Evolutionary conservation across 2,329 filamentous ascomycete genomes (phyloP), one percentile per base, ranked within the genome.

Genomic region (Fonsecaea multimorphosa): DNA sequence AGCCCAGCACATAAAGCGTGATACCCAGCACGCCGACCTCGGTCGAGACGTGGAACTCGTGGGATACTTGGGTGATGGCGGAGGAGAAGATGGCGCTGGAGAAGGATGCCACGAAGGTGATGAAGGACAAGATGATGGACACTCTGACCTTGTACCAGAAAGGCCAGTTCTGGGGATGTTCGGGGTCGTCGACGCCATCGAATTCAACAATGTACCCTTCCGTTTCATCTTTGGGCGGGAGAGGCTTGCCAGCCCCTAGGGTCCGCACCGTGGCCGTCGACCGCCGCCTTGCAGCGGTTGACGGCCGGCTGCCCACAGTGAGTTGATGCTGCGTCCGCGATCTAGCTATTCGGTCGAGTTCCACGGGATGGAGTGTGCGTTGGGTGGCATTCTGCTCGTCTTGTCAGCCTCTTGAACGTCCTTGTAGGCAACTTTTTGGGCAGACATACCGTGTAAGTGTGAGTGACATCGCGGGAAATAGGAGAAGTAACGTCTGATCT

Each of bases 171-270:
- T 83, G 76, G 0, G 88, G 87, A 67, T 89, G 87, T 44, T 80
- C 76, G 0, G 83, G 83, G 62, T 88, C 86, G 61, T 85, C 75
- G 0, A 83, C 81, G 0, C 84, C 82, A 68, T 89, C 85, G 74
- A 96, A 97, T 76, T 92, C 85, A 19, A 87, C 85, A 1, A 87
- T 84, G 73, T 87, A 87, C 64, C 86, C 83, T 71, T 87, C 84
- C 65, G 79, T 78, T 14, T 87, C 72, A 0, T 77, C 78, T 14
- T 83, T 83, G 2, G 86, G 86, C 2, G 86, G 86, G 70, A 83
- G 85, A 3, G 83, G 79, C 69, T 86, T 87, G 0, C 83, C 84
- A n/a, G 77, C 84, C 3, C 86, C 86, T 63, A 80, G 77, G 16
- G 75, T 73, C 1, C 76, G 77, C 38, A 79, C 63, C n/a, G 73